phyloP scores from a whole-genome alignment of 2,329 filamentous ascomycete species.

The Dactylonectria macrodidyma region DNA sequence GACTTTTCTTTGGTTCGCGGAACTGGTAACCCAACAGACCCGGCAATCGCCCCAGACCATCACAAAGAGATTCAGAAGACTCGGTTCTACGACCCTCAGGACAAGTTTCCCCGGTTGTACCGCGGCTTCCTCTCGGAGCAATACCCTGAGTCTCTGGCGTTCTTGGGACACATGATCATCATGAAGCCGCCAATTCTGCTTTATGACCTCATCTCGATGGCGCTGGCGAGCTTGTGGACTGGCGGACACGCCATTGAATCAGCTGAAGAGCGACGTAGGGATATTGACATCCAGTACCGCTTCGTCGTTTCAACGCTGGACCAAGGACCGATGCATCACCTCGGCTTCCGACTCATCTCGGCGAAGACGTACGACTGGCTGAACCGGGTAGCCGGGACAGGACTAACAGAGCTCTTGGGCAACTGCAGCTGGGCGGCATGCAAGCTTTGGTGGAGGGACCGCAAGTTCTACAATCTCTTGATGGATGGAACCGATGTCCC shows the following conservation, averaged over 20 bases:
- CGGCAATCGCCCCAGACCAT: slow-evolving; percentile 45
- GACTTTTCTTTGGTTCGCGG: slow-evolving; percentile 50
- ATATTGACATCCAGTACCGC: slow-evolving; percentile 50
- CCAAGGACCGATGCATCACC: slow-evolving; percentile 44
- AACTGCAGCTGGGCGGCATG: slow-evolving; percentile 58
- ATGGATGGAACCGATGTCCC: slow-evolving; percentile 57
- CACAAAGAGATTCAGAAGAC: slow-evolving; percentile 42
- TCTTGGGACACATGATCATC: slow-evolving; percentile 47
- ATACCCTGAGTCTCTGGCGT: slow-evolving; percentile 51
- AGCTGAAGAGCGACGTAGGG: slow-evolving; percentile 41
- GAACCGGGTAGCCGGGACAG: slow-evolving; percentile 59
- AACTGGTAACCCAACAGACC: slow-evolving; percentile 46
- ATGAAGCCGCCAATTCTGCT: slow-evolving; percentile 47
- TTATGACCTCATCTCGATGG: slow-evolving; percentile 51
- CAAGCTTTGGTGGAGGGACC: slow-evolving; percentile 60
- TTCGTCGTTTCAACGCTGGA: slow-evolving; percentile 40
- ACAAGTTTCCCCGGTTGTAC: slow-evolving; percentile 49
- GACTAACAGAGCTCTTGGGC: slow-evolving; percentile 55
- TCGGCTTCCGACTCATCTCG: slow-evolving; percentile 44
- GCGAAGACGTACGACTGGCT: slow-evolving; percentile 53
- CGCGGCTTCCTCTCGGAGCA: slow-evolving; percentile 51
- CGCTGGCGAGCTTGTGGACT: slow-evolving; percentile 48
- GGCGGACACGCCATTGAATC: slow-evolving; percentile 42
- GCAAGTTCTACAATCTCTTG: slow-evolving; percentile 57
- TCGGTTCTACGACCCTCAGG: slow-evolving; percentile 38